A percentile compares a stretch with the other conserved stretches of the same genome.
phyloP scores from a whole-genome alignment of 805 yeast species.

The Metschnikowia arizonensis region DNA sequence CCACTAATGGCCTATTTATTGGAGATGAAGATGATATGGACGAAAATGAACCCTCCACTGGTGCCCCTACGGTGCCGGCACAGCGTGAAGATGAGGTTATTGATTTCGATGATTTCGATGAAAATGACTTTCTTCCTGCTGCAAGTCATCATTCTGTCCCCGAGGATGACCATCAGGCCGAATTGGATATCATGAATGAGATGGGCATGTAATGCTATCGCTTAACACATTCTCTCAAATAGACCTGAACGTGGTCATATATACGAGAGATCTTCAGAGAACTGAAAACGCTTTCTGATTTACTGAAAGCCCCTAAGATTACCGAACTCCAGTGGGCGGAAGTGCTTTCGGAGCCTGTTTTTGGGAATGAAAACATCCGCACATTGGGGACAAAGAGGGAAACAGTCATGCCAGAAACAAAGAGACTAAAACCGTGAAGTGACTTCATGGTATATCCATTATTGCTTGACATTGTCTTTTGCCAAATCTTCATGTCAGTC shows the following conservation, averaged over 20 bases:
- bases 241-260: constrained; percentile 43
- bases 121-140: constrained; percentile 7
- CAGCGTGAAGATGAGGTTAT: constrained; percentile 12
- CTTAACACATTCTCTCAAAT: constrained; percentile 33
- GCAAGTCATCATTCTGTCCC: constrained; percentile 9
- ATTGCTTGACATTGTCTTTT: constrained; percentile 46
- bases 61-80: background rate
- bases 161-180: constrained; percentile 15
- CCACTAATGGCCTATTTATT: constrained; percentile 26
- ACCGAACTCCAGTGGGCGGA: constrained; percentile 47
- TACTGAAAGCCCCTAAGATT: constrained; percentile 44
- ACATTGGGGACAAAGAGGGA: constrained; percentile 40
- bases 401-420: constrained; percentile 49
- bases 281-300: constrained; percentile 20
- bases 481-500: constrained; percentile 39
- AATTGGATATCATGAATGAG: constrained; percentile 31
- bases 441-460: constrained; percentile 46
- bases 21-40: constrained; percentile 35
- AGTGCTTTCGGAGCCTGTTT: background rate
- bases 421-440: constrained; percentile 27
- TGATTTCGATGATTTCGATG: constrained; percentile 19
- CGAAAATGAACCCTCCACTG: background rate
- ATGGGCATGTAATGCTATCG: constrained; percentile 24
- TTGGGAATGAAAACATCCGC: background rate
- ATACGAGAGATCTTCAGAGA: constrained; percentile 36